phyloP scores from a whole-genome alignment of 2,329 filamentous ascomycete species.

The Alternaria postmessia region DNA sequence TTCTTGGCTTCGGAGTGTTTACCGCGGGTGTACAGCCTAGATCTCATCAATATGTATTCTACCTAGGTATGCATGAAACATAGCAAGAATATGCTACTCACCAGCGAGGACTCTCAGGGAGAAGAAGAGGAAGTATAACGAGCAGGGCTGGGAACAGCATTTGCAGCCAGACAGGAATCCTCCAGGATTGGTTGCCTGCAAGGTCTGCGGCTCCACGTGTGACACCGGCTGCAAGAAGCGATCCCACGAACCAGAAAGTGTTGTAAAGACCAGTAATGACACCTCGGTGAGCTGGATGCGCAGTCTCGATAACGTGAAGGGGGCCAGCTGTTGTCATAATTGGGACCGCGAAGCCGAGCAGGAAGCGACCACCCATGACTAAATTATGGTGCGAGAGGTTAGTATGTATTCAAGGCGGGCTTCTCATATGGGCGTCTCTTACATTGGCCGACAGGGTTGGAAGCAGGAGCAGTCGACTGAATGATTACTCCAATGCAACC shows the following conservation, averaged over 20 bases:
- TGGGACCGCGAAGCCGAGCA: slow-evolving; percentile 67
- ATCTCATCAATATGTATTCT: neutral
- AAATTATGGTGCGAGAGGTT: neutral
- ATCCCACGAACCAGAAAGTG: slow-evolving; percentile 55
- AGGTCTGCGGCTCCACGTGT: slow-evolving; percentile 33
- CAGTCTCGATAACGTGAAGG: slow-evolving; percentile 66
- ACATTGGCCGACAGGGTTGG: slow-evolving; percentile 53
- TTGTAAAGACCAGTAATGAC: slow-evolving; percentile 55
- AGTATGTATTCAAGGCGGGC: neutral
- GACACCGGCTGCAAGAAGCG: slow-evolving; percentile 38
- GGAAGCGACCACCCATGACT: slow-evolving; percentile 64
- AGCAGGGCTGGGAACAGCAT: slow-evolving; percentile 50
- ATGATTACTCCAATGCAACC: slow-evolving; percentile 60
- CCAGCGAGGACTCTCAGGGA: slow-evolving; percentile 60
- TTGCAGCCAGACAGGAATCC: slow-evolving; percentile 38
- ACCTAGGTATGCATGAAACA: neutral
- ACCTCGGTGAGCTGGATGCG: slow-evolving; percentile 67
- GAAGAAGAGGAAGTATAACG: slow-evolving; percentile 56
- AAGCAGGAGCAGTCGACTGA: slow-evolving; percentile 55
- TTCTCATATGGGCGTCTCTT: neutral
- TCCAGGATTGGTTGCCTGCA: slow-evolving; percentile 29
- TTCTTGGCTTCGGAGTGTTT: slow-evolving; percentile 61
- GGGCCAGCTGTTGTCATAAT: slow-evolving; percentile 66
- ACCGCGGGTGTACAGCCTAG: slow-evolving; percentile 65
- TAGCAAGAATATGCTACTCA: neutral